Evolutionary conservation across 441 rosid genomes (phyloP).

Genomic region (Hura crepitans): DNA sequence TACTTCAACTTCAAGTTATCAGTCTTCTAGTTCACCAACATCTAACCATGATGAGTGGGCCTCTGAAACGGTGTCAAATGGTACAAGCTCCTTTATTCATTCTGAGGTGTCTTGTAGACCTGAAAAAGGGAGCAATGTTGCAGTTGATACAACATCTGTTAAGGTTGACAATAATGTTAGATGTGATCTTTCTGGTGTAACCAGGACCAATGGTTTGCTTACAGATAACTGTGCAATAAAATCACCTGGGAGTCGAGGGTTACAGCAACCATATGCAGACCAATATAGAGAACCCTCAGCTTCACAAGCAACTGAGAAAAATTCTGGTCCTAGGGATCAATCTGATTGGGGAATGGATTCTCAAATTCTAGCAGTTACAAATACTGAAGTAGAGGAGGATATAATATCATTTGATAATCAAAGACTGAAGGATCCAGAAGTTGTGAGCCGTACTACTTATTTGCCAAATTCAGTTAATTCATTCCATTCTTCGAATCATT

Average conservation of each 20-base stretch:
- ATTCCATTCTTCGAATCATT: conserved; percentile 37
- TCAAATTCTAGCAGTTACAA: conserved; percentile 28
- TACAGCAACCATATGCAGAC: conserved; percentile 38
- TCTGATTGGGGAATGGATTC: conserved; percentile 43
- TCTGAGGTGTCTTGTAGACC: conserved; percentile 23
- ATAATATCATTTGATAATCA: conserved; percentile 59
- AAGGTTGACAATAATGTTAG: conserved; percentile 32
- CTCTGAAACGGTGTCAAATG: conserved; percentile 26
- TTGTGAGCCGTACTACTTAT: conserved; percentile 33
- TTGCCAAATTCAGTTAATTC: conserved; percentile 44
- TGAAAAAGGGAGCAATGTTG: conserved; percentile 27
- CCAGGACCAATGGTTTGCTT: conserved; percentile 30
- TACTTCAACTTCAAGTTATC: conserved; percentile 25
- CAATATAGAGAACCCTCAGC: conserved; percentile 35
- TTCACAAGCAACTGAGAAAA: conserved; percentile 23
- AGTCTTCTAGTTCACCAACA: conserved; percentile 30
- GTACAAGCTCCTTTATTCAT: conserved; percentile 28
- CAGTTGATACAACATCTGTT: conserved; percentile 33
- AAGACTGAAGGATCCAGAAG: conserved; percentile 61
- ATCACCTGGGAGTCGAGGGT: conserved; percentile 34
- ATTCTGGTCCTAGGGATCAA: conserved; percentile 28
- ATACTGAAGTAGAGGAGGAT: conserved; percentile 54
- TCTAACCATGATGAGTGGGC: conserved; percentile 35
- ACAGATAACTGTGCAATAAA: conserved; percentile 38
- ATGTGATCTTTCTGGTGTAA: conserved; percentile 30